Conservation (phyloP, 2,329 filamentous ascomycete genomes). For the Dactylonectria estremocensis region DNA sequence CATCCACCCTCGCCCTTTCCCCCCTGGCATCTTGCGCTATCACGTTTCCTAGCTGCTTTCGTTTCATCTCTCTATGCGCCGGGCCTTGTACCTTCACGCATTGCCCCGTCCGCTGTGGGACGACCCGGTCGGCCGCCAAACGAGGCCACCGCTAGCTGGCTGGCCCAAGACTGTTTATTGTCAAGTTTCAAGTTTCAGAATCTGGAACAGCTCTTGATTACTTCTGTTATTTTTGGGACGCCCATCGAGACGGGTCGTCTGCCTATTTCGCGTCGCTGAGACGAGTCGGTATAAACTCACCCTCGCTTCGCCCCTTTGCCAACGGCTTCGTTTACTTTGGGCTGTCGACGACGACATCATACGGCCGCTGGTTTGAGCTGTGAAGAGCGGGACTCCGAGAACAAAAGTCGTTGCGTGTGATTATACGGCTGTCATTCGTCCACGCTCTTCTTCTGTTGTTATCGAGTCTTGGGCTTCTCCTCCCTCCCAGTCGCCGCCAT, state of each 20-base stretch:
- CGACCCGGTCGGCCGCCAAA: background rate
- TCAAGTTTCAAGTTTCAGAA: conserved; percentile 19
- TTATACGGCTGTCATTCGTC: background rate
- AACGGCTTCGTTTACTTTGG: background rate
- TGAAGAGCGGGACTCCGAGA: conserved; percentile 1
- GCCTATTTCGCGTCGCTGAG: conserved; percentile 7
- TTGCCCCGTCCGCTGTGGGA: background rate
- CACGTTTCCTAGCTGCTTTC: conserved; percentile 3
- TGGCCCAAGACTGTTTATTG: background rate
- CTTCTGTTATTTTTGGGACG: conserved; percentile 18
- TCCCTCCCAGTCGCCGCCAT: conserved; percentile 48
- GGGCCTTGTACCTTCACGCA: background rate
- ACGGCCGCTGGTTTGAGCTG: background rate
- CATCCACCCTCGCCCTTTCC: background rate
- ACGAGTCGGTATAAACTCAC: conserved; percentile 10
- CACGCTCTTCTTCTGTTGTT: background rate
- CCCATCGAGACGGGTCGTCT: background rate
- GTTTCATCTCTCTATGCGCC: conserved; percentile 11
- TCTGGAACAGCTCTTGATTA: conserved; percentile 4
- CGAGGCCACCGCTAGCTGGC: background rate
- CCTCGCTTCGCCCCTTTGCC: background rate
- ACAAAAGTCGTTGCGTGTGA: background rate
- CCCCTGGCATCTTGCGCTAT: background rate
- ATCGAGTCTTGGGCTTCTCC: conserved; percentile 17
- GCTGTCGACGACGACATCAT: background rate